Evolutionary conservation across 1,139 yeast species (phyloP).

Genomic region (Zygoascus hellenicus): DNA sequence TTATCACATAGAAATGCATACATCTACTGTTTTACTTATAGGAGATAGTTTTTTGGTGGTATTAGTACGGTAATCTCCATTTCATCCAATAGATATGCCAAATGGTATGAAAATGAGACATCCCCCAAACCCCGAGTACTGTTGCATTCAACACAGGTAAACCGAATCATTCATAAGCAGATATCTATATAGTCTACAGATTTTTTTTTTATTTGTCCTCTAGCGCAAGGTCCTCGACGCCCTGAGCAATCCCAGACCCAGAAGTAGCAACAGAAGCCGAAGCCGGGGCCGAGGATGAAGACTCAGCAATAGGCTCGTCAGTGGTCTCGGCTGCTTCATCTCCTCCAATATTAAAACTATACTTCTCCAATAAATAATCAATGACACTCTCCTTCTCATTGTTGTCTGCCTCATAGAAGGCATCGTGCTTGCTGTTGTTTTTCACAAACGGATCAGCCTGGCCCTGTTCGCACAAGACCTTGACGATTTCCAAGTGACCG

Average conservation of each 20-base stretch:
- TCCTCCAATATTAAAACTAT: constrained; percentile 60
- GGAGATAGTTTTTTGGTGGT: too few species aligned
- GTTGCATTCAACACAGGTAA: neutral
- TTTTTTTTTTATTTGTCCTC: neutral
- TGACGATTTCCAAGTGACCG: constrained; percentile 71
- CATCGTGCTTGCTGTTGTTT: constrained; percentile 73
- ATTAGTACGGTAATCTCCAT: too few species aligned
- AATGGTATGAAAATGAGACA: too few species aligned
- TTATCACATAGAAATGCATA: too few species aligned
- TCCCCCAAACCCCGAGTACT: too few species aligned
- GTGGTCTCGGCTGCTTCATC: constrained; percentile 37
- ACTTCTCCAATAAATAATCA: constrained; percentile 64
- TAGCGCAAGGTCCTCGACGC: constrained; percentile 9
- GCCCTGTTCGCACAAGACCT: constrained; percentile 63
- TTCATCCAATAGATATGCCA: too few species aligned
- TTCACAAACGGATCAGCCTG: constrained; percentile 72
- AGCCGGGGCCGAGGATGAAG: too few species aligned
- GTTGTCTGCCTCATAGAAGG: constrained; percentile 83
- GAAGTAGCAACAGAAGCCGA: too few species aligned
- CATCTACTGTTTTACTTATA: too few species aligned
- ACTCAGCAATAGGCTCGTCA: constrained; percentile 5
- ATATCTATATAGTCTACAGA: too few species aligned
- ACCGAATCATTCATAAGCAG: neutral
- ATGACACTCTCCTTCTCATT: constrained; percentile 42
- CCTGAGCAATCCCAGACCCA: constrained; percentile 10